Percentiles rank a stretch among this genome's conserved stretches.
Evolutionary conservation across 2,329 filamentous ascomycete genomes (phyloP).

Genomic region (Sphaerulina vaccinii): DNA sequence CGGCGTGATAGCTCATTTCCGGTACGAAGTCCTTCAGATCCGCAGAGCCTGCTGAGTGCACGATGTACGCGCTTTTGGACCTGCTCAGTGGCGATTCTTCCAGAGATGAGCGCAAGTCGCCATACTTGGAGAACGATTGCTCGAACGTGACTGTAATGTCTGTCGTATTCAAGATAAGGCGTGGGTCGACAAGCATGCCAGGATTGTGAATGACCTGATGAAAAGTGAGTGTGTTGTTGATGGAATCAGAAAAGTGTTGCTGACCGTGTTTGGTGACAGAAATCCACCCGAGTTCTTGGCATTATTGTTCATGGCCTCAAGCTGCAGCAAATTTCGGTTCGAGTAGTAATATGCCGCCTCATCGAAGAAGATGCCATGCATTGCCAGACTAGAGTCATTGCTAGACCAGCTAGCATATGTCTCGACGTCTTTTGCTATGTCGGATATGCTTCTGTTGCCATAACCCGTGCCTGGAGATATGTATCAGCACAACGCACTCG

Average conservation of each 20-base stretch:
- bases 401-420: conserved; percentile 28
- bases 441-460: conserved; percentile 19
- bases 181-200: conserved; percentile 21
- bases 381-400: conserved; percentile 21
- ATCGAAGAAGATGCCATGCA: conserved; percentile 35
- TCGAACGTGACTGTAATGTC: conserved; percentile 29
- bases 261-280: conserved; percentile 16
- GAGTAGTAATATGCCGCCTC: conserved; percentile 25
- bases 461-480: conserved; percentile 19
- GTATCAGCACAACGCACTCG: not conserved
- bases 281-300: conserved; percentile 22
- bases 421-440: conserved; percentile 25
- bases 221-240: not conserved
- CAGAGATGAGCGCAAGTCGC: conserved; percentile 7
- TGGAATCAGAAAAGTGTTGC: not conserved
- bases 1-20: conserved; percentile 15
- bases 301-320: conserved; percentile 19
- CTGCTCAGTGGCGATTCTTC: conserved; percentile 17
- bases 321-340: conserved; percentile 11
- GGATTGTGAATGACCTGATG: conserved; percentile 29
- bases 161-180: conserved; percentile 15
- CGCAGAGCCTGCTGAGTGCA: conserved; percentile 23
- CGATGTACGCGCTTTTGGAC: conserved; percentile 19
- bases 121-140: conserved; percentile 20
- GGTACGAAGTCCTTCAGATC: conserved; percentile 19